Evolutionary conservation across 192 early-diverging fungal genomes (phyloP).

Genomic region (Entomortierella chlamydospora): DNA sequence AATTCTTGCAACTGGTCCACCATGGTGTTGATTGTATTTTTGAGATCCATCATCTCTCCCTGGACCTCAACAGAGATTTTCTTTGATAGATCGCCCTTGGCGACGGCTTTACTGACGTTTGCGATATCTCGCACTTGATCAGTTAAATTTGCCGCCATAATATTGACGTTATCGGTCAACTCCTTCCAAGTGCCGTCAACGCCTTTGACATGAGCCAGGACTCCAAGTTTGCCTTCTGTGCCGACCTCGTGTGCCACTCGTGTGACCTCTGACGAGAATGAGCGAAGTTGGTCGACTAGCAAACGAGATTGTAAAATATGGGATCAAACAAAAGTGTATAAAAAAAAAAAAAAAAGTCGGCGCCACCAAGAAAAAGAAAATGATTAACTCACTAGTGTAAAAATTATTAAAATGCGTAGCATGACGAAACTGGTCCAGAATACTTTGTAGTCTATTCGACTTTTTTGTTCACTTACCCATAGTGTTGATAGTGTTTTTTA

Average conservation of each 20-base stretch:
- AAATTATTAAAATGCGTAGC: neutral
- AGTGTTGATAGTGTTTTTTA: slow-evolving; percentile 81
- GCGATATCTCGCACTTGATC: slow-evolving; percentile 76
- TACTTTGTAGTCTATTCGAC: neutral
- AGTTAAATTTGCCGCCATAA: slow-evolving; percentile 72
- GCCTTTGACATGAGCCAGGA: slow-evolving; percentile 69
- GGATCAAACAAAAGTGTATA: neutral
- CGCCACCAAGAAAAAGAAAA: neutral
- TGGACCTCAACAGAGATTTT: slow-evolving; percentile 69
- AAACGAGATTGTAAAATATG: too few relatives aligned
- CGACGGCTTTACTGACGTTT: slow-evolving; percentile 69
- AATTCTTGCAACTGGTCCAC: slow-evolving; percentile 69
- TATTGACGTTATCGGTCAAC: slow-evolving; percentile 74
- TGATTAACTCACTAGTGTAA: neutral
- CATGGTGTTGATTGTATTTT: slow-evolving; percentile 69
- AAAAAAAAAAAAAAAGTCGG: neutral
- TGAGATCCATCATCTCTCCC: slow-evolving; percentile 67
- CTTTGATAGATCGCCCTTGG: slow-evolving; percentile 66
- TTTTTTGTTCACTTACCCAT: slow-evolving; percentile 73
- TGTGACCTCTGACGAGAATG: slow-evolving; percentile 70
- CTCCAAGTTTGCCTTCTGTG: slow-evolving; percentile 73
- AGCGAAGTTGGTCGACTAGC: slow-evolving; percentile 64
- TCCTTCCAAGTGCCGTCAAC: slow-evolving; percentile 75
- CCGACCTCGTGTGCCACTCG: slow-evolving; percentile 79
- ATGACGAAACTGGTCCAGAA: neutral